Percentiles rank a stretch among this genome's conserved stretches.
Evolutionary conservation across 129 eudicot species (phyloP).

Genomic region (Escallonia herrerae): DNA sequence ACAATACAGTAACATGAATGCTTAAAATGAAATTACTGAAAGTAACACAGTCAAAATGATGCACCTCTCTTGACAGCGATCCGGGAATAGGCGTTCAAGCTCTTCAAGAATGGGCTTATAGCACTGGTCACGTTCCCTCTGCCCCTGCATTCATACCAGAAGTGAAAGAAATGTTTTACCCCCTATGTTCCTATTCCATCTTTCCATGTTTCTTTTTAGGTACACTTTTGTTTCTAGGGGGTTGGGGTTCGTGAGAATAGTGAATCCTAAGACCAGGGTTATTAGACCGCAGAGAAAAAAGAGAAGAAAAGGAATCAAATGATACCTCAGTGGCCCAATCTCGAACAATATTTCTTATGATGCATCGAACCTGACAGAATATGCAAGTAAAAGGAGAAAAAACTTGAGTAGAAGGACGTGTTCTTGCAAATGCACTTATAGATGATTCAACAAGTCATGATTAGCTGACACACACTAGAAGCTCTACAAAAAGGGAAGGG

Average conservation of each 20-base stretch:
- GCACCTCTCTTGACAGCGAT: conserved; percentile 62
- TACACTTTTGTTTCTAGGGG: neutral
- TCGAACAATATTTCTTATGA: conserved; percentile 84
- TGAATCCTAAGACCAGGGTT: neutral
- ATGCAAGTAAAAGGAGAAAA: neutral
- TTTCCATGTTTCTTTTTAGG: neutral
- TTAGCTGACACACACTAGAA: too few relatives aligned
- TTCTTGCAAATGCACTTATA: conserved; percentile 5
- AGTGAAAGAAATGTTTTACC: neutral
- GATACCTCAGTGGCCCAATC: conserved; percentile 99
- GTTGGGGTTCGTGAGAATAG: neutral
- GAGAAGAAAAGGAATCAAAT: conserved; percentile 10
- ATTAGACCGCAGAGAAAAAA: neutral
- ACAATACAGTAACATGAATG: too few relatives aligned
- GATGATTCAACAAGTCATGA: too few relatives aligned
- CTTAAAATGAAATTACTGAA: neutral
- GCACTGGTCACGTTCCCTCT: conserved; percentile 88
- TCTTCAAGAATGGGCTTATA: conserved; percentile 88
- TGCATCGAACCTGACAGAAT: conserved; percentile 71
- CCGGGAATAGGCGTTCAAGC: conserved; percentile 63
- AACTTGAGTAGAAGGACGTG: neutral
- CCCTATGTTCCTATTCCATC: neutral
- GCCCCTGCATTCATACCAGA: conserved; percentile 50
- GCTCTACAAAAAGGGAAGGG: too few relatives aligned
- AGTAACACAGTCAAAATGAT: neutral